These are phyloP conservation scores for Penicillium brasilianum DNA, from an alignment of 2,329 filamentous ascomycete species.

Conservation along the genomic window DNA sequence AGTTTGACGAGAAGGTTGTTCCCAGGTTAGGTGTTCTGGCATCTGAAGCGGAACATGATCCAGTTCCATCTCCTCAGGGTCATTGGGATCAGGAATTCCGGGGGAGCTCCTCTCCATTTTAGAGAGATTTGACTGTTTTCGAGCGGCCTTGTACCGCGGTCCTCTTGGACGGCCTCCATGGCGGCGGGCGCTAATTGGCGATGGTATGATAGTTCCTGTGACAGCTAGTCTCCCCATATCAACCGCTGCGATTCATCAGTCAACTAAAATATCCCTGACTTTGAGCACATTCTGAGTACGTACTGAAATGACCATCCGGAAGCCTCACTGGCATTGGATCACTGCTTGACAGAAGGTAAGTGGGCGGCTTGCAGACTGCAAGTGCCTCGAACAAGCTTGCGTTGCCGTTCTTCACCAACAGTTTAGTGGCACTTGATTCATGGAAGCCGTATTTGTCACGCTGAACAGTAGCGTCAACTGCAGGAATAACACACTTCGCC, in stretches of 20 bases:
- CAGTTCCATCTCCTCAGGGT: conserved; percentile 9
- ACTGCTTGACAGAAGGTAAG: conserved; percentile 41
- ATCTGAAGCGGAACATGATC: conserved; percentile 2
- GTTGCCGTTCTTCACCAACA: conserved; percentile 49
- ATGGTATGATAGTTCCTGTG: conserved; percentile 15
- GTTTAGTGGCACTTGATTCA: conserved; percentile 35
- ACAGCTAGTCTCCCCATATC: conserved; percentile 8
- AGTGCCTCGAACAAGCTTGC: conserved; percentile 51
- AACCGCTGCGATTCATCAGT: conserved; percentile 14
- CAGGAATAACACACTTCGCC: conserved; percentile 33
- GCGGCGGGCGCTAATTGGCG: conserved; percentile 10
- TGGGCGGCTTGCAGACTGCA: conserved; percentile 35
- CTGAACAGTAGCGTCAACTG: conserved; percentile 40
- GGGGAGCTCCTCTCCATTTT: conserved; percentile 12
- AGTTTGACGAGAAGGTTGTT: conserved; percentile 14
- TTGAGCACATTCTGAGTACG: conserved; percentile 11
- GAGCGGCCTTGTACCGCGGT: conserved; percentile 14
- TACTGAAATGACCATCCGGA: conserved; percentile 41
- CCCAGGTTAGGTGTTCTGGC: conserved; percentile 5
- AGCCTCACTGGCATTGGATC: conserved; percentile 40
- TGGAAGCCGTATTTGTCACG: conserved; percentile 58
- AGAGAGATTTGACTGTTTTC: conserved; percentile 18
- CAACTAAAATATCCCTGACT: neutral
- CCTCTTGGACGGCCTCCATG: conserved; percentile 27
- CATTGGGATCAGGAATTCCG: conserved; percentile 17